A percentile compares a stretch with the other conserved stretches of the same genome.
Evolutionary conservation across 2,329 filamentous ascomycete species (phyloP).

Genomic region (Seiridium cupressi): DNA sequence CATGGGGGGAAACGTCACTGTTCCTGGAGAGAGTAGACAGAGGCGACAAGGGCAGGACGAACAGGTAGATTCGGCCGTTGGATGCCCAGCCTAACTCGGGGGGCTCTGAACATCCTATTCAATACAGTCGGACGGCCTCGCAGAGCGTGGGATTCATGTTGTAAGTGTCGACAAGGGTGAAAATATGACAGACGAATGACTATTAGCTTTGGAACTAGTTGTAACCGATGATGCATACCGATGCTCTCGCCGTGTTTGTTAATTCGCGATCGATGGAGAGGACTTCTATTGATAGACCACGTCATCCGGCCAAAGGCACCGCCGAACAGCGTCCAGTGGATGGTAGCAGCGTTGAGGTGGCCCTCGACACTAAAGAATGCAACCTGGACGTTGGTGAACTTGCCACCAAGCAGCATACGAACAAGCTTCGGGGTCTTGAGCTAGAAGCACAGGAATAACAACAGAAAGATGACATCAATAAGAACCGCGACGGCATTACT

Average conservation of each 20-base stretch:
- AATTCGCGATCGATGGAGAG: slow-evolving; percentile 21
- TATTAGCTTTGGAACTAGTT: slow-evolving; percentile 16
- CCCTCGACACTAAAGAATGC: slow-evolving; percentile 32
- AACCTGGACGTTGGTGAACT: slow-evolving; percentile 26
- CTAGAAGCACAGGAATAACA: not conserved
- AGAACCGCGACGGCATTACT: not conserved
- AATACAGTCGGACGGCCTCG: slow-evolving; percentile 20
- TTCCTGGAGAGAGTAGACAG: too few species aligned
- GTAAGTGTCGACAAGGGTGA: slow-evolving; percentile 35
- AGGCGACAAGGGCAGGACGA: too few species aligned
- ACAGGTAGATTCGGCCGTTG: not conserved
- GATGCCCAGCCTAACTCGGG: not conserved
- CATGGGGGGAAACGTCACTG: too few species aligned
- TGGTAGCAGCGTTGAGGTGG: slow-evolving; percentile 25
- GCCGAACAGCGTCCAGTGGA: slow-evolving; percentile 28
- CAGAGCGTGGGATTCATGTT: slow-evolving; percentile 33
- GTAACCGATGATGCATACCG: slow-evolving; percentile 12
- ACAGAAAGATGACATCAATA: not conserved
- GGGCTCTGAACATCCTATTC: not conserved
- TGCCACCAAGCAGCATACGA: slow-evolving; percentile 24
- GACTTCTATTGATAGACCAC: slow-evolving; percentile 27
- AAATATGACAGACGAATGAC: slow-evolving; percentile 14
- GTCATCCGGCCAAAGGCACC: slow-evolving; percentile 24
- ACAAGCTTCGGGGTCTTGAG: slow-evolving; percentile 22
- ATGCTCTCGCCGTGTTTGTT: slow-evolving; percentile 23